A percentile compares a stretch with the other conserved stretches of the same genome.
Conservation (phyloP, 2,329 filamentous ascomycete genomes). For the Hypomyces rosellus region DNA sequence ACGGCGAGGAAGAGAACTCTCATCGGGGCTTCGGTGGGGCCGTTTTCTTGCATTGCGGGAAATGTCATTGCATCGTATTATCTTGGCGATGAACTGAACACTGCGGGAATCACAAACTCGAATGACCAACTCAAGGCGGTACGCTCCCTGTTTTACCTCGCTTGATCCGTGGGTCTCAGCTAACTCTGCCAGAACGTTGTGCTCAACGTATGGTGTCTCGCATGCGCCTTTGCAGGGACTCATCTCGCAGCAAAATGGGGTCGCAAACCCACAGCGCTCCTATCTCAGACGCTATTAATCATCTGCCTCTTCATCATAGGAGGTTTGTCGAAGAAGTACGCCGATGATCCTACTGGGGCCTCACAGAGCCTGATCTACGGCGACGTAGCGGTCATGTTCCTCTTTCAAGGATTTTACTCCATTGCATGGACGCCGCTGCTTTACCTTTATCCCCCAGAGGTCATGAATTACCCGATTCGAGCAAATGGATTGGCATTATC, state of each 20-base stretch:
- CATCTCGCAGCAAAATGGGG: conserved; percentile 25
- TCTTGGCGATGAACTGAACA: conserved; percentile 32
- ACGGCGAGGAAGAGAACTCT: conserved; percentile 27
- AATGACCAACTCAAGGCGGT: conserved; percentile 37
- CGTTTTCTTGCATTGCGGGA: conserved; percentile 27
- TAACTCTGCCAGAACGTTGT: conserved; percentile 35
- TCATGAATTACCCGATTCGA: conserved; percentile 32
- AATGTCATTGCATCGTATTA: conserved; percentile 31
- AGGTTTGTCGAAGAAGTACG: conserved; percentile 36
- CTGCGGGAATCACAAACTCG: conserved; percentile 30
- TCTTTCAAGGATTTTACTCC: conserved; percentile 37
- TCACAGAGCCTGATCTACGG: conserved; percentile 28
- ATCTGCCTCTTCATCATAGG: conserved; percentile 46
- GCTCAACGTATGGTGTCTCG: conserved; percentile 44
- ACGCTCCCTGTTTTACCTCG: conserved; percentile 8
- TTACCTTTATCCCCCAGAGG: conserved; percentile 37
- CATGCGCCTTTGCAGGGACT: conserved; percentile 31
- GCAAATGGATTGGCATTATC: conserved; percentile 33
- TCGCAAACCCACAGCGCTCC: conserved; percentile 32
- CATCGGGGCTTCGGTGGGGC: conserved; percentile 19
- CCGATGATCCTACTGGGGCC: conserved; percentile 10
- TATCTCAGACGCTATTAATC: conserved; percentile 32
- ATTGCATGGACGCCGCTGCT: conserved; percentile 38
- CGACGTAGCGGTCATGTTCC: conserved; percentile 32
- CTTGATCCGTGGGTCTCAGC: conserved; percentile 11